Base-by-base conservation (phyloP, 2,329 filamentous ascomycete genomes). In the Sporothrix pseudoabietina region DNA sequence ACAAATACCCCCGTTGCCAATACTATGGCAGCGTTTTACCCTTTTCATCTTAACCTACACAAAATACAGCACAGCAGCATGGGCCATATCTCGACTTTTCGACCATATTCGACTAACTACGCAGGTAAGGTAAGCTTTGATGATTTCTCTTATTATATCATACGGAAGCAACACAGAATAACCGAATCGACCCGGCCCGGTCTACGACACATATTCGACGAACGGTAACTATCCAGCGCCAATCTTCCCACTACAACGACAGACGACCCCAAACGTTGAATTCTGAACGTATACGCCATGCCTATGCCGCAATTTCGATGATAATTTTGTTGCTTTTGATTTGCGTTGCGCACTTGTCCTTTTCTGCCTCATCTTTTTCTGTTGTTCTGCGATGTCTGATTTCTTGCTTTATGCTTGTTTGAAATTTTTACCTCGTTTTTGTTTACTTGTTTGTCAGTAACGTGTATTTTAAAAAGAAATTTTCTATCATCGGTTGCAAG, bases 1-100 rank as follows among this genome's bases (percentile, higher is more conserved):
- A 30, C 35, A 66, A 66, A 66, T 66, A 66, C 61, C 61, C 61
- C 22, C 32, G 61, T 68, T 68, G 44, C 65, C 44, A 32, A 32
- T 52, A 26, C 26, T 26, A 10, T 22, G 65, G 41, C 16, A 49
- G 35, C 22, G 26, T 26, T 5, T 14, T n/a, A 9, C 44, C 14
- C 30, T n/a, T 52, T 49, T 52, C 44, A 9, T 68, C 44, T 52
- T 52, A 49, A 68, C 65, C 65, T 35, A 68, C 44, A 68, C 26
- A 35, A 47, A 61, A 26, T 47, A 39, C 61, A 65, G 61, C 61
- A 35, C 41, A 52, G 44, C 61, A 35, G 26, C 44, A 68, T 52
- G 32, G 16, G 19, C 26, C 44, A 41, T 52, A 6, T 30, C 5
- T 19, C 22, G 52, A 55, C 22, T 32, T 12, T 16, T 26, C 35